phyloP scores from a whole-genome alignment of 192 early-diverging fungal genomes.

The Bifiguratus adelaidae region DNA sequence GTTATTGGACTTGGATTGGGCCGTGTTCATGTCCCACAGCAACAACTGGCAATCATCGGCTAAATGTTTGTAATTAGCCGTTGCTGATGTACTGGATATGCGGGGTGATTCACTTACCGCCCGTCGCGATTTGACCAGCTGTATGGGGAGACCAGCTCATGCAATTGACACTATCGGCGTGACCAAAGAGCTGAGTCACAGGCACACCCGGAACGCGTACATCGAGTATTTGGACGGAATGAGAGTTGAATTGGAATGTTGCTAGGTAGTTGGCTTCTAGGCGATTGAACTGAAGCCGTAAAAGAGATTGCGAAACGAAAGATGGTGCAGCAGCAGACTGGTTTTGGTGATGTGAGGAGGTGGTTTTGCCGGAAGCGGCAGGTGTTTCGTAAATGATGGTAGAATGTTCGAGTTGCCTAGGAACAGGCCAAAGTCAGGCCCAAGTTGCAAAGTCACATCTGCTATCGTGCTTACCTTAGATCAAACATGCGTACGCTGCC shows the following conservation, averaged over 20 bases:
- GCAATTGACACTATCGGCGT: constrained; percentile 68
- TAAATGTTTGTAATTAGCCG: no score
- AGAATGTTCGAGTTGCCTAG: constrained; percentile 86
- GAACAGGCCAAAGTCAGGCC: background rate
- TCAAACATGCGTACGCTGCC: constrained; percentile 98
- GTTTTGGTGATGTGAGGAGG: constrained; percentile 9
- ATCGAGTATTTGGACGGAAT: constrained; percentile 80
- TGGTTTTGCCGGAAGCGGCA: constrained; percentile 18
- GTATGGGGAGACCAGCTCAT: constrained; percentile 84
- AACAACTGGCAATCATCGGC: constrained; percentile 85
- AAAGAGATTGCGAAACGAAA: constrained; percentile 53
- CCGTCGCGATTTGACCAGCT: constrained; percentile 71
- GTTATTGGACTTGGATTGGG: no score
- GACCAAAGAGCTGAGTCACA: constrained; percentile 71
- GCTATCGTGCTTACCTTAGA: constrained; percentile 40
- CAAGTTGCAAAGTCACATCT: background rate
- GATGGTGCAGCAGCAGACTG: constrained; percentile 8
- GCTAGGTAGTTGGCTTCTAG: constrained; percentile 87
- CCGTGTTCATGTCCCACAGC: constrained; percentile 85
- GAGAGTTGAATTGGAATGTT: constrained; percentile 80
- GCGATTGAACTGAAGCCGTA: constrained; percentile 85
- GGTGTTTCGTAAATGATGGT: constrained; percentile 95
- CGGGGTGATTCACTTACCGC: constrained; percentile 57
- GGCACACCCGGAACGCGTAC: constrained; percentile 83
- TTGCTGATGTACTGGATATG: no score